Evolutionary conservation across 768 basidiomycete species (phyloP).

Genomic region (Lyophyllum shimeji): DNA sequence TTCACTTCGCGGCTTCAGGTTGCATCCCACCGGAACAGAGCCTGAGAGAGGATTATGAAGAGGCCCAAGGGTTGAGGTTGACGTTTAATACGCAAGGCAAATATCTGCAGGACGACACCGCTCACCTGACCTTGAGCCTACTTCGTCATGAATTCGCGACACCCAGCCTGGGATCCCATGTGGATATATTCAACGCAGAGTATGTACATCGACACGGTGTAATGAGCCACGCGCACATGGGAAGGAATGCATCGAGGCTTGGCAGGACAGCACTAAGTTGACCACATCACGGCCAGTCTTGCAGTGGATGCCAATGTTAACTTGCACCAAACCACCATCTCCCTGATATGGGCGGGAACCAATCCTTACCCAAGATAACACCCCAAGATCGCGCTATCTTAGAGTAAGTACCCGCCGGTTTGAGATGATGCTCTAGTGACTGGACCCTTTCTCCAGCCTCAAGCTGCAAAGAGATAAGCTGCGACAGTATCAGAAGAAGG

Average conservation of each 20-base stretch:
- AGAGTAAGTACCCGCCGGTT: slow-evolving; percentile 61
- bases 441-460: slow-evolving; percentile 51
- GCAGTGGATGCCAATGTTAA: slow-evolving; percentile 2
- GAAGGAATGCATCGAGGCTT: not conserved
- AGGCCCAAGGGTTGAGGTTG: not conserved
- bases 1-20: slow-evolving; percentile 18
- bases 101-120: not conserved
- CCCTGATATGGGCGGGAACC: slow-evolving; percentile 60
- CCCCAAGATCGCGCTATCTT: slow-evolving; percentile 92
- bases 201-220: not conserved
- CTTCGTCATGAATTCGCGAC: not conserved
- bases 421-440: slow-evolving; percentile 11
- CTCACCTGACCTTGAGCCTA: not conserved
- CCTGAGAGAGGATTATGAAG: not conserved
- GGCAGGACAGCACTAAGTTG: not conserved
- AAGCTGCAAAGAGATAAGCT: slow-evolving; percentile 96
- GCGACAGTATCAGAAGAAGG: slow-evolving; percentile 94
- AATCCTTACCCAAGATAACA: slow-evolving; percentile 87
- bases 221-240: not conserved
- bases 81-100: too few relatives aligned
- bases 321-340: not conserved
- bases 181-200: not conserved
- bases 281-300: not conserved
- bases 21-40: slow-evolving; percentile 20
- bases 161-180: not conserved